Evolutionary conservation across 345 rosid species (phyloP).

Genomic region (Triadica sebifera): DNA sequence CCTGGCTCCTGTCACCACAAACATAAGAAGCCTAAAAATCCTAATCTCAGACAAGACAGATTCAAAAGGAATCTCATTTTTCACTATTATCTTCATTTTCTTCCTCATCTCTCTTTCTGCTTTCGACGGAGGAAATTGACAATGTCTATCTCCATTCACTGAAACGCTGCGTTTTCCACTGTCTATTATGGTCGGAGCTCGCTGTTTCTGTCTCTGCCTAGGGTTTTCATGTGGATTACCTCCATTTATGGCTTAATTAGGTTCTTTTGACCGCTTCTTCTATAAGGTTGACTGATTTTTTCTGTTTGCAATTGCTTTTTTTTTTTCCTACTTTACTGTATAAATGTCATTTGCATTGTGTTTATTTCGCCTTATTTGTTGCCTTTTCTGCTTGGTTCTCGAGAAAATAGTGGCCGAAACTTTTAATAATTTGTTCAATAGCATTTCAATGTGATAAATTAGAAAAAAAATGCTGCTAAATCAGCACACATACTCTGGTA

Average conservation of each 20-base stretch:
- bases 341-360: neutral
- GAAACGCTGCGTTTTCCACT: neutral
- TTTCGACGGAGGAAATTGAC: too few relatives aligned
- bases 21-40: constrained; percentile 19
- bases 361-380: neutral
- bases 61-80: constrained; percentile 19
- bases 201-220: neutral
- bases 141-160: constrained; percentile 1
- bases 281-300: neutral
- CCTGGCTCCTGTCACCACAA: neutral
- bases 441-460: neutral
- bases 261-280: neutral
- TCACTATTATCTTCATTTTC: neutral
- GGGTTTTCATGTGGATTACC: neutral
- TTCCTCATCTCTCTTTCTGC: neutral
- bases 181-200: neutral
- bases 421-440: neutral
- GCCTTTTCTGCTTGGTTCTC: constrained; percentile 17
- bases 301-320: neutral
- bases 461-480: neutral
- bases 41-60: constrained; percentile 24
- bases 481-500: neutral
- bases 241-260: neutral
- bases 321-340: neutral
- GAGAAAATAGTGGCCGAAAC: neutral